A percentile compares a stretch with the other conserved stretches of the same genome.
These are phyloP conservation scores for Kockovaella imperatae DNA, from an alignment of 768 basidiomycete genomes.

Conservation along the genomic window DNA sequence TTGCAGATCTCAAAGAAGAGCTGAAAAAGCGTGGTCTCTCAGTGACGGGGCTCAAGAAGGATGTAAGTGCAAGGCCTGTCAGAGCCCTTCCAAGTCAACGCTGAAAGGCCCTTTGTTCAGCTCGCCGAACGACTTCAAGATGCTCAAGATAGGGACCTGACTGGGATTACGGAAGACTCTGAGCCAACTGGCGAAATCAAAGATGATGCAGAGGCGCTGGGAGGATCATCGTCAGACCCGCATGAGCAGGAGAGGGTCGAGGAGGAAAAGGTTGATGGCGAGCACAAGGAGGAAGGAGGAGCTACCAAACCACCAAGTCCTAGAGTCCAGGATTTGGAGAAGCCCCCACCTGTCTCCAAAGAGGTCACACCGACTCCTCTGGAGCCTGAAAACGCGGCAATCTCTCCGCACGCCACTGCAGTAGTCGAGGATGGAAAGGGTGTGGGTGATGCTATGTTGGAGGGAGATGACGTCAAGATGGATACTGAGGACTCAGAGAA, in stretches of 20 bases:
- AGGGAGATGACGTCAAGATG: too few species aligned
- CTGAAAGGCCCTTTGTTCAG: slow-evolving; percentile 4
- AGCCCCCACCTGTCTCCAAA: too few species aligned
- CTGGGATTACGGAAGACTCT: slow-evolving; percentile 12
- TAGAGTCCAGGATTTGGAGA: too few species aligned
- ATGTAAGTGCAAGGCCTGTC: slow-evolving; percentile 19
- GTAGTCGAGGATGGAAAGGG: slow-evolving; percentile 1
- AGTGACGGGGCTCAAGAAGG: slow-evolving; percentile 40
- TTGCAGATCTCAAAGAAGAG: slow-evolving; percentile 41
- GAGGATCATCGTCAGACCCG: not conserved
- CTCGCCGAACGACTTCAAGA: slow-evolving; percentile 28
- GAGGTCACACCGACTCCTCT: too few species aligned
- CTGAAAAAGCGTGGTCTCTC: slow-evolving; percentile 34
- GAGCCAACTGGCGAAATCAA: slow-evolving; percentile 6
- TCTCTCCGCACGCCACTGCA: not conserved
- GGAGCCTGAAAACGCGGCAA: not conserved
- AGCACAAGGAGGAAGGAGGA: not conserved
- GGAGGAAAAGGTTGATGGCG: not conserved
- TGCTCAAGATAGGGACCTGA: slow-evolving; percentile 13
- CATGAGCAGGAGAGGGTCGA: not conserved
- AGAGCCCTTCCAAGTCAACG: not conserved
- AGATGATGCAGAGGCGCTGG: slow-evolving; percentile 9
- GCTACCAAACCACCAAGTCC: too few species aligned
- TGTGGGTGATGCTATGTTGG: slow-evolving; percentile 27
- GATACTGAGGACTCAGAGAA: slow-evolving; percentile 12